Evolutionary conservation across 192 early-diverging fungal genomes (phyloP).

Genomic region (Linnemannia exigua): DNA sequence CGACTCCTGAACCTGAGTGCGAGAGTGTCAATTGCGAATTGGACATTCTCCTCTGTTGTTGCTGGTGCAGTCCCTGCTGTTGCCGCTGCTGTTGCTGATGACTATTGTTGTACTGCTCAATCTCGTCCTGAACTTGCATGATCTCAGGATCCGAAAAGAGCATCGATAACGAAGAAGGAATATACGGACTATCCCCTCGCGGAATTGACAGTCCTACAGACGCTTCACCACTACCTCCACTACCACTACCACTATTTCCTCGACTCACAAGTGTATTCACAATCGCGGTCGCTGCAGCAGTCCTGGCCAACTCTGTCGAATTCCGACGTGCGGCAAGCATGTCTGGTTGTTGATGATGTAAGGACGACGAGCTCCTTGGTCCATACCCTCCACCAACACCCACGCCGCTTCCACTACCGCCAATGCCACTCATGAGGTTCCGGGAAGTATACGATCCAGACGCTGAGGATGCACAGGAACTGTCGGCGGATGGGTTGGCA

Average conservation of each 20-base stretch:
- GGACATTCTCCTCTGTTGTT: neutral
- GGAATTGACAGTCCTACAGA: neutral
- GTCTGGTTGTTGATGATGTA: slow-evolving; percentile 1
- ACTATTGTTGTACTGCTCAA: slow-evolving; percentile 12
- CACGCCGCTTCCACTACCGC: neutral
- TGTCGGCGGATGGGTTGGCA: neutral
- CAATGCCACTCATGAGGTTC: neutral
- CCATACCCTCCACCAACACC: neutral
- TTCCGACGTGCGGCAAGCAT: neutral
- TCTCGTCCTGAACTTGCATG: slow-evolving; percentile 35
- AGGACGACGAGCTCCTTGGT: neutral
- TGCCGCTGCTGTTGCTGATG: slow-evolving; percentile 9
- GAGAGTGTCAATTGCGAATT: neutral
- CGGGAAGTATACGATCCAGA: neutral
- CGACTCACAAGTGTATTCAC: slow-evolving; percentile 15
- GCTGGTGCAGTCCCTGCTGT: neutral
- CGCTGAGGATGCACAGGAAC: slow-evolving; percentile 13
- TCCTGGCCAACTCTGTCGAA: slow-evolving; percentile 30
- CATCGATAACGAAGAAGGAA: slow-evolving; percentile 51
- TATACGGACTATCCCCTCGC: slow-evolving; percentile 44
- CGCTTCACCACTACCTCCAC: neutral
- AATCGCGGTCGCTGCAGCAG: slow-evolving; percentile 39
- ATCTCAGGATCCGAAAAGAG: slow-evolving; percentile 51
- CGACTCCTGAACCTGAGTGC: neutral
- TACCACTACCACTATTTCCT: neutral